Evolutionary conservation across 495 filamentous ascomycete species (phyloP), one percentile per base, ranked within the genome.

Genomic region (Talaromyces liani): DNA sequence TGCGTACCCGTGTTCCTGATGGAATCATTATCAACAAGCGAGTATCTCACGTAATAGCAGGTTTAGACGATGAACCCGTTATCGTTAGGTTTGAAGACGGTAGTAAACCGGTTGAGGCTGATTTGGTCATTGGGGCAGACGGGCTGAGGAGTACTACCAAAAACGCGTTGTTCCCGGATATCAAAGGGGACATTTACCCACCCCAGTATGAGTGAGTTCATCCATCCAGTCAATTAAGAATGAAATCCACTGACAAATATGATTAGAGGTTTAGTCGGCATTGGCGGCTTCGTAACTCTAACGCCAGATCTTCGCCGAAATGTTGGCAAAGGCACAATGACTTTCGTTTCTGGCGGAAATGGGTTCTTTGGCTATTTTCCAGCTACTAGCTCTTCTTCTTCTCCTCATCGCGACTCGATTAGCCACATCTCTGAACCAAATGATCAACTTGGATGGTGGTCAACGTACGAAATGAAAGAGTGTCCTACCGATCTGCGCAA

Each of bases 51-150:
- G 69, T 80, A 0, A 55, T 70, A 14, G 63, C 70, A 16, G 55
- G 64, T 1, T 12, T 63, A 14, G 27, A 57, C 8, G 54, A 65
- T 41, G 67, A 65, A 2, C 64, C 54, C 29, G 71, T 76, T 29
- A 14, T 60, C 12, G 49, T 77, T 16, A 53, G 63, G 8, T 79
- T 80, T 54, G 66, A 61, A 0, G 75, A 77, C 61, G 73, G 61
- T 4, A 72, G 70, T 55, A 9, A 61, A 0, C 67, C 69, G 4
- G 75, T 77, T 4, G 70, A 76, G 16, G 81, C 75, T 0, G 82
- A 82, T 72, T 61, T 89, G 63, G 74, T 87, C 2, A 77, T 88
- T 66, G 86, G 82, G n/a, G 82, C 84, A 0, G 86, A 88, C 71
- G 86, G 86, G 1, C 73, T 86, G 4, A 79, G 77, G 69, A 84